Conservation (phyloP, 78 protist genomes). For the Capsaspora owczarzaki region DNA sequence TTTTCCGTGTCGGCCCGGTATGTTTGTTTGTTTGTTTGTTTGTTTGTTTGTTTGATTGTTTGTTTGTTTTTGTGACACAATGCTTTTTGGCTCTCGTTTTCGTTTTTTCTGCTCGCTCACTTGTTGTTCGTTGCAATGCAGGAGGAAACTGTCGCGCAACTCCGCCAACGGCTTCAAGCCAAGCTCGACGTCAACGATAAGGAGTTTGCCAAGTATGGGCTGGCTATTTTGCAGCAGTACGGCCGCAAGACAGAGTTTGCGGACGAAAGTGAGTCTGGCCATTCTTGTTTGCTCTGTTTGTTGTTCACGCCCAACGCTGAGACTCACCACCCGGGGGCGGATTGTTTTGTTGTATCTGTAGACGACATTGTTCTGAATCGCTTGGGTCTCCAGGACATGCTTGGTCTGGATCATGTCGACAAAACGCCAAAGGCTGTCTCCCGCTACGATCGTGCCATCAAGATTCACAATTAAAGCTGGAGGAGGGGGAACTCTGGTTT, state of each 20-base stretch:
- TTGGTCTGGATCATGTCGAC: not conserved
- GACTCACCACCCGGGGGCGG: too few relatives aligned
- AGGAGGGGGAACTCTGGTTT: too few relatives aligned
- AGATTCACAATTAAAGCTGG: not conserved
- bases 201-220: not conserved
- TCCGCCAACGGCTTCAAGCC: not conserved
- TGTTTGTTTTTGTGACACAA: not conserved
- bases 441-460: not conserved
- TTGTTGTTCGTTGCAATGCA: not conserved
- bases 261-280: too few relatives aligned
- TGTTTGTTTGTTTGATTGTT: too few relatives aligned
- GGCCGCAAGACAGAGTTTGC: not conserved
- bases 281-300: too few relatives aligned
- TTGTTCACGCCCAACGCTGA: too few relatives aligned
- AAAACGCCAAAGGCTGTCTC: not conserved
- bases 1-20: not conserved
- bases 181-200: not conserved
- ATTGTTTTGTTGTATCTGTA: not conserved
- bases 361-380: not conserved
- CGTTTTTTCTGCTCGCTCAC: too few relatives aligned
- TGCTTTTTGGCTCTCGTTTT: too few relatives aligned
- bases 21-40: too few relatives aligned
- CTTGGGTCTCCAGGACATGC: not conserved
- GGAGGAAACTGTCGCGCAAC: not conserved
- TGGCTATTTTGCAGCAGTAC: not conserved